Evolutionary conservation across 225 moss, liverwort and hornwort species (phyloP).

Genomic region (Marchantia paleacea): DNA sequence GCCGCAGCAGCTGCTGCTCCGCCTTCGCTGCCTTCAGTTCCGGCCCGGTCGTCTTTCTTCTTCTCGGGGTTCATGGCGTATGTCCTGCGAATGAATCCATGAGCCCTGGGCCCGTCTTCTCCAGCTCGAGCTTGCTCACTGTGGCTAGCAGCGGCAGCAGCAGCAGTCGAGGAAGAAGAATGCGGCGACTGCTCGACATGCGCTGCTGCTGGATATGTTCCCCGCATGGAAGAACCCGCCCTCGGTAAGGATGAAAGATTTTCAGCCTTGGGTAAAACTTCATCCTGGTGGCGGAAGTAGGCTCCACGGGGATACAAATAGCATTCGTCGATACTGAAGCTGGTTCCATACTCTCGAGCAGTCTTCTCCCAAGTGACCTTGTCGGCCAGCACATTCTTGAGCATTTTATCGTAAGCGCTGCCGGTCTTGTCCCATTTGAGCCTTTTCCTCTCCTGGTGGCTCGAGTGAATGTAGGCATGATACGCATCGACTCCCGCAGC

Average conservation of each 20-base stretch:
- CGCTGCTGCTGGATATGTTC: not conserved
- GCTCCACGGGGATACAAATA: slow-evolving; percentile 10
- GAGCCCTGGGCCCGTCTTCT: not conserved
- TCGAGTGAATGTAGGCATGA: slow-evolving; percentile 13
- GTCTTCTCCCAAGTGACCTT: slow-evolving; percentile 17
- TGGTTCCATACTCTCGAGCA: slow-evolving; percentile 3
- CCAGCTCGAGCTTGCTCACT: not conserved
- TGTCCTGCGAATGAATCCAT: slow-evolving; percentile 13
- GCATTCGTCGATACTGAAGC: slow-evolving; percentile 19
- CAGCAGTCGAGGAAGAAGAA: no score
- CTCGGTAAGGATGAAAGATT: not conserved
- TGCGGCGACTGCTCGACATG: not conserved
- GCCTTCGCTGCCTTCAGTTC: not conserved
- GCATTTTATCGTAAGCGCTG: slow-evolving; percentile 13
- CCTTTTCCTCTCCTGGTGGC: slow-evolving; percentile 6
- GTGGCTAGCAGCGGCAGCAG: not conserved
- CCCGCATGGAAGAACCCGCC: not conserved
- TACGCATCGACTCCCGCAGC: slow-evolving; percentile 14
- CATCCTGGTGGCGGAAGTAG: slow-evolving; percentile 9
- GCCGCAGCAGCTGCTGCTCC: not conserved
- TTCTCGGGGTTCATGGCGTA: slow-evolving; percentile 14
- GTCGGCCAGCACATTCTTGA: slow-evolving; percentile 7
- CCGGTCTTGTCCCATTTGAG: slow-evolving; percentile 8
- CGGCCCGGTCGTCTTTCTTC: not conserved
- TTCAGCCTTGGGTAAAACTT: not conserved